Conservation (phyloP, 441 rosid species). For the Raphanus hybrid region DNA sequence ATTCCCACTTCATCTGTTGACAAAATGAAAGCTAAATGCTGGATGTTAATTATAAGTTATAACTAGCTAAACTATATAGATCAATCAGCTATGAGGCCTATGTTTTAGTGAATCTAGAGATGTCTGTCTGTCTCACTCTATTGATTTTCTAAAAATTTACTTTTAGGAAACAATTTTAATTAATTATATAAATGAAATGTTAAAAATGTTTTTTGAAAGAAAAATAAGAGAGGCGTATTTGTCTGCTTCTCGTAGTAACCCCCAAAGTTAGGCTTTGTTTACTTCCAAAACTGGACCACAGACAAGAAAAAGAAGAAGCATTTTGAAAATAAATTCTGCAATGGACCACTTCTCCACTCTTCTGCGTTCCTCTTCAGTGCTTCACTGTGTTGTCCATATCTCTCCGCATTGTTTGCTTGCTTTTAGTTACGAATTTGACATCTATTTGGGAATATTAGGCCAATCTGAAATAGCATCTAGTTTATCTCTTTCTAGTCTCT, state of each 20-base stretch:
- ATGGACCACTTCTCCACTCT: conserved; percentile 45
- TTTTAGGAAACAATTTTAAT: neutral
- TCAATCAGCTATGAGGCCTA: neutral
- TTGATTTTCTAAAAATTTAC: neutral
- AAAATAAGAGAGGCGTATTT: conserved; percentile 21
- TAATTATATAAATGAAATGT: neutral
- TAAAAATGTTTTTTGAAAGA: conserved; percentile 6
- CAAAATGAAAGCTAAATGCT: neutral
- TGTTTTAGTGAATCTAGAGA: conserved; percentile 5
- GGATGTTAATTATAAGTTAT: neutral
- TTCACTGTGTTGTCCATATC: conserved; percentile 38
- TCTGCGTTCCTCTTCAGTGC: conserved; percentile 36
- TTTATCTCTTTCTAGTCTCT: conserved; percentile 16
- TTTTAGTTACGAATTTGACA: conserved; percentile 38
- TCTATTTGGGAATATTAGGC: conserved; percentile 39
- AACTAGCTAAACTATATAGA: too few species aligned
- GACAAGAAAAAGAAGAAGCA: conserved; percentile 30
- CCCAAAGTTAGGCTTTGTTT: conserved; percentile 43
- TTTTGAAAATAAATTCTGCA: conserved; percentile 38
- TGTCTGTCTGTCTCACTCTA: neutral
- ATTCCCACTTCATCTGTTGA: neutral
- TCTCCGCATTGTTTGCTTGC: conserved; percentile 40
- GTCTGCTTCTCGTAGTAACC: conserved; percentile 26
- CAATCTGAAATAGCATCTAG: conserved; percentile 29
- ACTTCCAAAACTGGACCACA: conserved; percentile 40